Evolutionary conservation across 495 filamentous ascomycete genomes (phyloP).

Genomic region (Cudoniella acicularis): DNA sequence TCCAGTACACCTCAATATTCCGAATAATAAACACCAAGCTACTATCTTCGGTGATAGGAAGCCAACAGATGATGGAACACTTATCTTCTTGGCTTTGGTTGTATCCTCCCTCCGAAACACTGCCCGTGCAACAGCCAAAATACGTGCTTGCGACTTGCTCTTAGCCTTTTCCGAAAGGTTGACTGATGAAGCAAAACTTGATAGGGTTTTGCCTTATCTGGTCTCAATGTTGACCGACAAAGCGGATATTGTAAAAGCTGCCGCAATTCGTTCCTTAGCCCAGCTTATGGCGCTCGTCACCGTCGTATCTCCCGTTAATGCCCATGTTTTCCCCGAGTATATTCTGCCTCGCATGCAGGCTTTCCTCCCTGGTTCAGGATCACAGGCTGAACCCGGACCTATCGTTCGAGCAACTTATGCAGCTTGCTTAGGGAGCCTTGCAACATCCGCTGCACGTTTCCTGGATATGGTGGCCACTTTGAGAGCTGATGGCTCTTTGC

Average conservation of each 20-base stretch:
- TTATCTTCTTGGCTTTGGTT: conserved; percentile 86
- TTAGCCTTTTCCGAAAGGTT: conserved; percentile 87
- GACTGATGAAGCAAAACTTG: conserved; percentile 95
- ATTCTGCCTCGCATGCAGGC: conserved; percentile 78
- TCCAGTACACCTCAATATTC: conserved; percentile 86
- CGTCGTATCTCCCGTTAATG: conserved; percentile 89
- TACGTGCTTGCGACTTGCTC: conserved; percentile 89
- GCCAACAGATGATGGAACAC: conserved; percentile 76
- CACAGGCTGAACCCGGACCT: conserved; percentile 53
- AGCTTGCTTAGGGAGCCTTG: conserved; percentile 84
- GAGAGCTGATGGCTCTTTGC: conserved; percentile 76
- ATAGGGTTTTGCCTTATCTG: conserved; percentile 88
- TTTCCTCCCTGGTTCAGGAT: conserved; percentile 55
- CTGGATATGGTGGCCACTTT: conserved; percentile 88
- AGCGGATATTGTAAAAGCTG: conserved; percentile 75
- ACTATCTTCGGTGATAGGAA: conserved; percentile 31
- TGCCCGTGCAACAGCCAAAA: conserved; percentile 75
- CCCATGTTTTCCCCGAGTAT: conserved; percentile 93
- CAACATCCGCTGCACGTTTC: conserved; percentile 81
- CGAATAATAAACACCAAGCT: conserved; percentile 68
- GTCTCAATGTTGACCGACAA: conserved; percentile 77
- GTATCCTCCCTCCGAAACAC: conserved; percentile 87
- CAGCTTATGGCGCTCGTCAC: conserved; percentile 84
- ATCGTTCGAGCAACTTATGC: conserved; percentile 87
- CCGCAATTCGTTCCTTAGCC: conserved; percentile 79